These are phyloP conservation scores for Ettlia oleoabundans DNA, from an alignment of 139 green algal species.

Conservation along the genomic window DNA sequence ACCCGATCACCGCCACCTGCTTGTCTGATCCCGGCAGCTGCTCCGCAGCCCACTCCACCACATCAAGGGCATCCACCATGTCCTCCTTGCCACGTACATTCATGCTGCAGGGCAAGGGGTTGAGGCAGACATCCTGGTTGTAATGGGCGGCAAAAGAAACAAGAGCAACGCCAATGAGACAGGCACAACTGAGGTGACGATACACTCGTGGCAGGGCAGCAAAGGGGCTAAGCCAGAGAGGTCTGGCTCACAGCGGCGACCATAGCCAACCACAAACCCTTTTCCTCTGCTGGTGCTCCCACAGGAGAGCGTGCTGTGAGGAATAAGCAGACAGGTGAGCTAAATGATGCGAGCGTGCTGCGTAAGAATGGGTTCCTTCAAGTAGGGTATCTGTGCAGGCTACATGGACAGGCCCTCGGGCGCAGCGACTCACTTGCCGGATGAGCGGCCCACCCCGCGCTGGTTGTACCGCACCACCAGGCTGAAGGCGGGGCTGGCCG, in stretches of 20 bases:
- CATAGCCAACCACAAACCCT: no score
- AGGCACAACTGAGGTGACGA: no score
- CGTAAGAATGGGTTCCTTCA: background rate
- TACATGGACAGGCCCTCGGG: no score
- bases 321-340: no score
- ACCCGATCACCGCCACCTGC: slow-evolving; percentile 20
- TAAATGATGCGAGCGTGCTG: no score
- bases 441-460: slow-evolving; percentile 42
- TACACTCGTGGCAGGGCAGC: no score
- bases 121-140: background rate
- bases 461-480: slow-evolving; percentile 53
- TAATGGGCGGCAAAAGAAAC: background rate
- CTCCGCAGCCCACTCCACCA: slow-evolving; percentile 8
- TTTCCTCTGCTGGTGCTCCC: no score
- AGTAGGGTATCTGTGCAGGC: no score
- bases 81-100: slow-evolving; percentile 21
- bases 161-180: no score
- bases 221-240: no score
- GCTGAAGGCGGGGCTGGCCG: slow-evolving; percentile 18
- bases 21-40: slow-evolving; percentile 5
- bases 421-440: slow-evolving; percentile 4
- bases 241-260: no score
- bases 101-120: slow-evolving; percentile 4
- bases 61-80: background rate
- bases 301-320: no score